phyloP scores from a whole-genome alignment of 805 yeast genomes.

The Metschnikowia proteae region DNA sequence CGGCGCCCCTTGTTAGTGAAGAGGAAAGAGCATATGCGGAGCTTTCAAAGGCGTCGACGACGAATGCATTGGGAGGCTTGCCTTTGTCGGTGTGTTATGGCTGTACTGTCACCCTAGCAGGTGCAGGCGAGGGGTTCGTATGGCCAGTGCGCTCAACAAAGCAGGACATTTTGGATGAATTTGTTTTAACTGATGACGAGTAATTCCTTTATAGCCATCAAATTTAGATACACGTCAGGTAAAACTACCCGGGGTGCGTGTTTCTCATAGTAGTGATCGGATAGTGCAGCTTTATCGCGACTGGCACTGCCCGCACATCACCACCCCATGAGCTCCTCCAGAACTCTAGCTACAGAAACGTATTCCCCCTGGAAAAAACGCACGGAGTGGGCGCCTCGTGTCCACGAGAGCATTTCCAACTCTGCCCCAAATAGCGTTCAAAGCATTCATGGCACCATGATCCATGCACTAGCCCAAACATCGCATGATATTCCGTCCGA shows the following conservation, averaged over 20 bases:
- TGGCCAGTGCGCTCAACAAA: conserved; percentile 36
- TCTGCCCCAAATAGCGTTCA: not conserved
- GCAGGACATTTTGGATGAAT: conserved; percentile 46
- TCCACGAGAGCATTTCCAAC: conserved; percentile 9
- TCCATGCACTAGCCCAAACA: conserved; percentile 12
- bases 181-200: conserved; percentile 39
- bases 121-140: conserved; percentile 24
- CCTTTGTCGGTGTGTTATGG: conserved; percentile 65
- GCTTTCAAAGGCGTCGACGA: conserved; percentile 10
- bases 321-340: conserved; percentile 7
- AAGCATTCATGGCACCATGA: conserved; percentile 4
- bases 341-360: conserved; percentile 2
- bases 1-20: conserved; percentile 44
- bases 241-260: no score
- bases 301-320: not conserved
- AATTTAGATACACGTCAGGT: not conserved
- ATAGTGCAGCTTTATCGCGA: not conserved
- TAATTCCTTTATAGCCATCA: not conserved
- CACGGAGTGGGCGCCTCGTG: conserved; percentile 12
- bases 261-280: not conserved
- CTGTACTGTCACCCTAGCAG: conserved; percentile 62
- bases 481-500: conserved; percentile 13
- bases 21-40: conserved; percentile 35
- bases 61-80: conserved; percentile 4
- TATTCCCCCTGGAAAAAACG: conserved; percentile 11